Conservation (phyloP, 2,329 filamentous ascomycete genomes). For the Beauveria sp. region DNA sequence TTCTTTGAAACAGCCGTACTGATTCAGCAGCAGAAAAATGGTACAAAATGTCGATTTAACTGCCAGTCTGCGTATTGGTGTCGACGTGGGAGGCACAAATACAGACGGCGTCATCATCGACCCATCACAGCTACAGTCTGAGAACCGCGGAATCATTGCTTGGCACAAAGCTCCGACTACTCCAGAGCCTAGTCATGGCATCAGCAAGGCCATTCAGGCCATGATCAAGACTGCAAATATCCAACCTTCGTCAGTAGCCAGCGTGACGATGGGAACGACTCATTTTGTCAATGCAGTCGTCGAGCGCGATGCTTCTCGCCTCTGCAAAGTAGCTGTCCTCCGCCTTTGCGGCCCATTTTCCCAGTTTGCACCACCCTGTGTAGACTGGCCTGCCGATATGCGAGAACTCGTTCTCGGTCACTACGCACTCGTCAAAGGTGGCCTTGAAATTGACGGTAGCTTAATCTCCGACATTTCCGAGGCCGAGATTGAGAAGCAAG, state of each 20-base stretch:
- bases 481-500: constrained; percentile 31
- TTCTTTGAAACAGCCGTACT: neutral
- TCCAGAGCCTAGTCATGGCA: constrained; percentile 37
- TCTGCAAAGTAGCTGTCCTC: constrained; percentile 45
- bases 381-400: constrained; percentile 46
- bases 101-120: constrained; percentile 46
- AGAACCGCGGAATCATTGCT: constrained; percentile 36
- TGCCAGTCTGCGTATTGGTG: constrained; percentile 31
- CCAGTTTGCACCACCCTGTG: constrained; percentile 40
- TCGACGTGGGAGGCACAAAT: constrained; percentile 44
- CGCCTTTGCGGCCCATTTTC: constrained; percentile 47
- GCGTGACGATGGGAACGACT: constrained; percentile 47
- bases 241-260: constrained; percentile 31
- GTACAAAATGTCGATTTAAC: neutral
- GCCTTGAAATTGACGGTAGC: constrained; percentile 43
- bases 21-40: neutral
- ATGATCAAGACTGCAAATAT: constrained; percentile 32
- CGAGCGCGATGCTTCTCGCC: constrained; percentile 39
- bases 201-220: constrained; percentile 34
- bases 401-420: constrained; percentile 38
- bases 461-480: constrained; percentile 38
- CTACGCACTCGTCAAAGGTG: constrained; percentile 38
- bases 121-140: constrained; percentile 25
- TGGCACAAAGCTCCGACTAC: constrained; percentile 44
- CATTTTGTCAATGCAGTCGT: constrained; percentile 54